Conservation (phyloP, 2,329 filamentous ascomycete species). For the Talaromyces sp. region DNA sequence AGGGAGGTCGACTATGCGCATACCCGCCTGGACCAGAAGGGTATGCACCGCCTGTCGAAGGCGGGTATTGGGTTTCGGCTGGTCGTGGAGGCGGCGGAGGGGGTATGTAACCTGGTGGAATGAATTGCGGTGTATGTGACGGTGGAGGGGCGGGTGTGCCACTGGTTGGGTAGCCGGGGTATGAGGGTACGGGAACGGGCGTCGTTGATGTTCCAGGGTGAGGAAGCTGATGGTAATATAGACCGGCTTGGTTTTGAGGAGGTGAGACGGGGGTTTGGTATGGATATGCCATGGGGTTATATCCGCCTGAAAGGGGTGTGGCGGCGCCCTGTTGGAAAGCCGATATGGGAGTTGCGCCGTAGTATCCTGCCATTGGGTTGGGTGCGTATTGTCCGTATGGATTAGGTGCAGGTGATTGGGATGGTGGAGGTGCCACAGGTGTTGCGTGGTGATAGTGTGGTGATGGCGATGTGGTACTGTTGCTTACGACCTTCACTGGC, state of each 20-base stretch:
- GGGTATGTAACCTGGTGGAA: constrained; percentile 64
- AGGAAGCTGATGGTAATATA: constrained; percentile 20
- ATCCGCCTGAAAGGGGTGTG: constrained; percentile 42
- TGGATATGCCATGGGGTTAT: constrained; percentile 52
- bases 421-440: constrained; percentile 28
- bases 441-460: constrained; percentile 33
- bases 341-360: constrained; percentile 27
- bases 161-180: constrained; percentile 31
- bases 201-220: constrained; percentile 17
- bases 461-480: constrained; percentile 31
- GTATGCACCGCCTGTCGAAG: constrained; percentile 53
- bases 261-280: constrained; percentile 41
- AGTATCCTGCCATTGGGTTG: constrained; percentile 27
- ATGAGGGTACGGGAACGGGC: constrained; percentile 23
- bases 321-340: constrained; percentile 43
- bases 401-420: constrained; percentile 38
- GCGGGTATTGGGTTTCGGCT: constrained; percentile 46
- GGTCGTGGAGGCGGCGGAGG: constrained; percentile 65
- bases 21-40: constrained; percentile 55
- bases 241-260: constrained; percentile 41
- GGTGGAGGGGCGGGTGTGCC: constrained; percentile 27
- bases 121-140: constrained; percentile 42
- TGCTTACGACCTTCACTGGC: constrained; percentile 33
- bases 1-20: constrained; percentile 46
- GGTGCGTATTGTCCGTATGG: constrained; percentile 36